A percentile compares a stretch with the other conserved stretches of the same genome.
These are phyloP conservation scores for Astraeus odoratus DNA, from an alignment of 768 basidiomycete genomes.

Conservation along the genomic window DNA sequence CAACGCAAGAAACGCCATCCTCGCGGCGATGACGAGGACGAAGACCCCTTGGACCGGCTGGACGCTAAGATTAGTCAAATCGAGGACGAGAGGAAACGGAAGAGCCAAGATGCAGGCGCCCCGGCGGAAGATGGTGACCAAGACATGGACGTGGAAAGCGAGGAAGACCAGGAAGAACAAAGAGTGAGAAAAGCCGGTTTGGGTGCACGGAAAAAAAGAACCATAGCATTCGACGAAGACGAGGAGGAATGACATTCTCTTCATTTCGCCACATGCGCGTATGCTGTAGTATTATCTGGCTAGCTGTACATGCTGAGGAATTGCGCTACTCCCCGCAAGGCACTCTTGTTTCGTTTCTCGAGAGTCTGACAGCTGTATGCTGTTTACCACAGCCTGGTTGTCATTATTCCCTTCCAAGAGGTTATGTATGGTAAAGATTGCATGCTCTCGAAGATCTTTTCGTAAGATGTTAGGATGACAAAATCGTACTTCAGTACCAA, in stretches of 20 bases:
- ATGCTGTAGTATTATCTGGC: slow-evolving; percentile 20
- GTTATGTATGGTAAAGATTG: slow-evolving; percentile 77
- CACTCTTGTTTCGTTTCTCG: slow-evolving; percentile 52
- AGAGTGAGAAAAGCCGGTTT: slow-evolving; percentile 52
- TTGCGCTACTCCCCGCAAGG: slow-evolving; percentile 22
- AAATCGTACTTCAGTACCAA: neutral
- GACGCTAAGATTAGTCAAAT: slow-evolving; percentile 59
- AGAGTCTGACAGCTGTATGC: slow-evolving; percentile 55
- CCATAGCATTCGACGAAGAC: slow-evolving; percentile 51
- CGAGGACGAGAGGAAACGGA: slow-evolving; percentile 46
- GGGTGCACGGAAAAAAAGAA: slow-evolving; percentile 48
- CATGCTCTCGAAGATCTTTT: slow-evolving; percentile 81
- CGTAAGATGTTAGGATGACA: neutral
- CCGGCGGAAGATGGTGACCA: slow-evolving; percentile 32
- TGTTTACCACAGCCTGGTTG: slow-evolving; percentile 75
- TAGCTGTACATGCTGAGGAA: slow-evolving; percentile 23
- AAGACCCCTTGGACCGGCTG: slow-evolving; percentile 61
- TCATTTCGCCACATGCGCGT: slow-evolving; percentile 1
- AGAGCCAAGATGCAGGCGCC: slow-evolving; percentile 26
- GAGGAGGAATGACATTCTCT: slow-evolving; percentile 47
- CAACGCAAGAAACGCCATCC: slow-evolving; percentile 30
- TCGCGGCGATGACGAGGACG: slow-evolving; percentile 40
- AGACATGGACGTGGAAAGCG: slow-evolving; percentile 71
- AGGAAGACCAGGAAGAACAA: slow-evolving; percentile 64
- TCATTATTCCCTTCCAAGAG: slow-evolving; percentile 68